phyloP scores from a whole-genome alignment of 1,284 basidiomycete genomes.

The Thelephora terrestris region DNA sequence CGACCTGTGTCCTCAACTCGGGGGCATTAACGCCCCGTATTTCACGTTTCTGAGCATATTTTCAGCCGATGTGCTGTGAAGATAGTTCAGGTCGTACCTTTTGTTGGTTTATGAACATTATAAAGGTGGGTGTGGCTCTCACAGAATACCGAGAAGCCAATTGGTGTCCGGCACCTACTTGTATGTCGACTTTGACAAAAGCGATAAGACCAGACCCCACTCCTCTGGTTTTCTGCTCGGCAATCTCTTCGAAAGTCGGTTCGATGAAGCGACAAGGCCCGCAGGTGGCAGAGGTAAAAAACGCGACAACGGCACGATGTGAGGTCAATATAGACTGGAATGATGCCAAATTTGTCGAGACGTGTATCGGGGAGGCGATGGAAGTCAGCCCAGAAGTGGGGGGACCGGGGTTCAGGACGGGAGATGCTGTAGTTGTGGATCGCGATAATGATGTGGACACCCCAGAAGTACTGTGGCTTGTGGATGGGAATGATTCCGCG shows the following conservation, averaged over 20 bases:
- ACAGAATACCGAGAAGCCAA: constrained; percentile 61
- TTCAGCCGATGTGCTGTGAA: not conserved
- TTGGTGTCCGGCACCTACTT: constrained; percentile 48
- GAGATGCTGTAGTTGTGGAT: constrained; percentile 22
- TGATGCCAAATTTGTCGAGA: constrained; percentile 45
- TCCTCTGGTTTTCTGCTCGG: constrained; percentile 28
- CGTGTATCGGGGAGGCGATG: constrained; percentile 52
- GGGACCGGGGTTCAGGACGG: constrained; percentile 13
- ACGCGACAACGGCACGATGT: constrained; percentile 46
- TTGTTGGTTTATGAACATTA: constrained; percentile 71
- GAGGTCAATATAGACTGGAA: constrained; percentile 38
- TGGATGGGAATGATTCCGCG: constrained; percentile 31
- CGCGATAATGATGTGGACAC: constrained; percentile 53
- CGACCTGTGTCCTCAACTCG: constrained; percentile 60
- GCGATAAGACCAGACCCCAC: constrained; percentile 34
- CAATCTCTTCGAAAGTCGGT: constrained; percentile 49
- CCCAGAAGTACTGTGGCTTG: constrained; percentile 24
- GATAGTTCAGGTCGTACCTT: constrained; percentile 37
- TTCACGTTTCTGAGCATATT: constrained; percentile 43
- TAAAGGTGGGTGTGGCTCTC: constrained; percentile 76
- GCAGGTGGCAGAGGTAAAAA: constrained; percentile 59
- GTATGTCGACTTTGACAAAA: constrained; percentile 76
- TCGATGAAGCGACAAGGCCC: constrained; percentile 55
- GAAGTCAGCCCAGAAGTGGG: constrained; percentile 20
- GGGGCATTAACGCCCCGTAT: constrained; percentile 62